Percentiles rank a stretch among this genome's conserved stretches.
phyloP scores from a whole-genome alignment of 768 basidiomycete species.

The Dacryopinax primogenitus region DNA sequence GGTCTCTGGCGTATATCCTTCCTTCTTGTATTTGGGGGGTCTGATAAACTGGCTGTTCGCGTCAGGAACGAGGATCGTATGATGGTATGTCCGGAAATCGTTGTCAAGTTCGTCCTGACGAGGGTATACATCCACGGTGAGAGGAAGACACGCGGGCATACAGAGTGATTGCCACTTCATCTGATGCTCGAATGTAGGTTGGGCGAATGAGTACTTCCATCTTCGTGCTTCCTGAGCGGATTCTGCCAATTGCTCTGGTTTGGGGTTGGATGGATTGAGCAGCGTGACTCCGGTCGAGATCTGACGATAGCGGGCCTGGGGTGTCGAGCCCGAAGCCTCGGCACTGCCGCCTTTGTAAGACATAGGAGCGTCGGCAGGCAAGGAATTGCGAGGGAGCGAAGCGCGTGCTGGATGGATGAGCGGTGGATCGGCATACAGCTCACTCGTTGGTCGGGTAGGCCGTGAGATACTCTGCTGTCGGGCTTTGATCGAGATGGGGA shows the following conservation, averaged over 20 bases:
- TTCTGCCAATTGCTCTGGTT: slow-evolving; percentile 10
- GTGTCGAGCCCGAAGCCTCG: neutral
- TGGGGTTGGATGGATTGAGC: slow-evolving; percentile 18
- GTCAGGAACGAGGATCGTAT: slow-evolving; percentile 32
- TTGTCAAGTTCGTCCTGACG: slow-evolving; percentile 57
- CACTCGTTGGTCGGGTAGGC: neutral
- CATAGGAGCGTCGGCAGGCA: neutral
- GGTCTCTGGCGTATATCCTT: slow-evolving; percentile 14
- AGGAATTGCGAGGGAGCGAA: neutral
- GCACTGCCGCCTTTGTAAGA: neutral
- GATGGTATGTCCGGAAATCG: slow-evolving; percentile 36
- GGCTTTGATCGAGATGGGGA: slow-evolving; percentile 1
- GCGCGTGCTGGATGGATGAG: neutral
- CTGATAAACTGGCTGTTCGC: slow-evolving; percentile 80
- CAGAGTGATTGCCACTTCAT: slow-evolving; percentile 85
- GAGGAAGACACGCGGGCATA: slow-evolving; percentile 74
- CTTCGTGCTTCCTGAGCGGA: slow-evolving; percentile 42
- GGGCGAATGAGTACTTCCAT: slow-evolving; percentile 80
- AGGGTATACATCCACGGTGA: slow-evolving; percentile 84
- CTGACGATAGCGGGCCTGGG: neutral
- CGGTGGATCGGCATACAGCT: neutral
- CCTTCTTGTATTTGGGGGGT: slow-evolving; percentile 32
- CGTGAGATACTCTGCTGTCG: slow-evolving; percentile 1
- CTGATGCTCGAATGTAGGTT: slow-evolving; percentile 61
- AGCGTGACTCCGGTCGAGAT: slow-evolving; percentile 9